Conservation (phyloP, 169 alveolate species). For the Perkinsus olseni region DNA sequence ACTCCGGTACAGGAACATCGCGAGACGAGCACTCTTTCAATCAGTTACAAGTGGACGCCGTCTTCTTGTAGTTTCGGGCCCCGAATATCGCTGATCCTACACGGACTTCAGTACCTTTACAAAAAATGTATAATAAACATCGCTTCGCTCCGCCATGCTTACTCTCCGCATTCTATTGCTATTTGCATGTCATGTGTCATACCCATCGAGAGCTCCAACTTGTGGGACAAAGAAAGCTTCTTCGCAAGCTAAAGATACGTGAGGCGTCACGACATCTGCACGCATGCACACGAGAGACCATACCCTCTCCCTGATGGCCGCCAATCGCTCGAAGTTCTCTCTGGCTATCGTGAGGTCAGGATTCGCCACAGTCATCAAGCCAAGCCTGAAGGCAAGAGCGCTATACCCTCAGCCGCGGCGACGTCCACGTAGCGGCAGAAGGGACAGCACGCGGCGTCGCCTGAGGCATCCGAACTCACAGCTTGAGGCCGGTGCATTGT, state of each 20-base stretch:
- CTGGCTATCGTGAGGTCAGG: not conserved
- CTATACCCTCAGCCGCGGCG: not conserved
- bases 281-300: not conserved
- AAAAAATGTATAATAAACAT: not conserved
- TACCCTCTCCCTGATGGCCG: not conserved
- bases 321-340: not conserved
- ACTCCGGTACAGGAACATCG: too few relatives aligned
- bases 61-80: not conserved
- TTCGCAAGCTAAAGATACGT: not conserved
- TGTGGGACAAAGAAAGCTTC: not conserved
- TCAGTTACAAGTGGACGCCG: not conserved
- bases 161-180: not conserved
- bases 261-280: not conserved
- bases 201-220: not conserved
- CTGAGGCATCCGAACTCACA: too few relatives aligned
- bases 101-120: not conserved
- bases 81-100: not conserved
- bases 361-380: not conserved
- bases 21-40: too few relatives aligned
- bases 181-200: not conserved
- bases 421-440: not conserved
- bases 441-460: not conserved
- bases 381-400: not conserved
- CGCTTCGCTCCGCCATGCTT: not conserved
- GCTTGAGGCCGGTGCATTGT: not conserved